A percentile compares a stretch with the other conserved stretches of the same genome.
These are phyloP conservation scores for Erucastrum elatum DNA, from an alignment of 345 rosid species.

Conservation along the genomic window DNA sequence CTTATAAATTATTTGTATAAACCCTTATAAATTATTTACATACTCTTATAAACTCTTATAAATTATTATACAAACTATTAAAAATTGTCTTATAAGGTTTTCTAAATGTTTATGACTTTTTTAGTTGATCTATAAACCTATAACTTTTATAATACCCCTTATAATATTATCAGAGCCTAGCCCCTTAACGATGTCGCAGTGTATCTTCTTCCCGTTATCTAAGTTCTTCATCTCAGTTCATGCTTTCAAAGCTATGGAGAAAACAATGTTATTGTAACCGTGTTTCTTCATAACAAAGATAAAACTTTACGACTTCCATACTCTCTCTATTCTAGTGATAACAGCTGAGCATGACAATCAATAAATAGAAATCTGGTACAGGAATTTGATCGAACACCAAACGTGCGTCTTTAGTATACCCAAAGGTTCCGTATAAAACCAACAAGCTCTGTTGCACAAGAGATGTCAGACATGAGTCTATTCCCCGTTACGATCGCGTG, in stretches of 20 bases:
- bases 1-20: too few species aligned
- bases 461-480: constrained; percentile 51
- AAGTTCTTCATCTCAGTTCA: too few species aligned
- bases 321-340: constrained; percentile 52
- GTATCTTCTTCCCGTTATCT: too few species aligned
- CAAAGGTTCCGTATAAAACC: constrained; percentile 59
- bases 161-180: too few species aligned
- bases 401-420: constrained; percentile 58
- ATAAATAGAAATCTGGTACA: constrained; percentile 63
- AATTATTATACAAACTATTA: too few species aligned
- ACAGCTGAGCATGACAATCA: constrained; percentile 74
- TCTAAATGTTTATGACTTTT: too few species aligned
- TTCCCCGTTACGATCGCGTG: constrained; percentile 52
- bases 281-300: constrained; percentile 41
- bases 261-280: constrained; percentile 47
- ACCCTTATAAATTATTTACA: too few species aligned
- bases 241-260: constrained; percentile 66
- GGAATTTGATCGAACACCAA: constrained; percentile 64
- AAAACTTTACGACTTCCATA: constrained; percentile 45
- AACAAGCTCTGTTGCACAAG: constrained; percentile 58
- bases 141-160: too few species aligned
- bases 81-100: too few species aligned
- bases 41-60: too few species aligned
- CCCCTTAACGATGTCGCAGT: too few species aligned
- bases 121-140: too few species aligned